These are phyloP conservation scores for Phytophthora podocarpi DNA, from an alignment of 352 stramenopile species.

Conservation along the genomic window DNA sequence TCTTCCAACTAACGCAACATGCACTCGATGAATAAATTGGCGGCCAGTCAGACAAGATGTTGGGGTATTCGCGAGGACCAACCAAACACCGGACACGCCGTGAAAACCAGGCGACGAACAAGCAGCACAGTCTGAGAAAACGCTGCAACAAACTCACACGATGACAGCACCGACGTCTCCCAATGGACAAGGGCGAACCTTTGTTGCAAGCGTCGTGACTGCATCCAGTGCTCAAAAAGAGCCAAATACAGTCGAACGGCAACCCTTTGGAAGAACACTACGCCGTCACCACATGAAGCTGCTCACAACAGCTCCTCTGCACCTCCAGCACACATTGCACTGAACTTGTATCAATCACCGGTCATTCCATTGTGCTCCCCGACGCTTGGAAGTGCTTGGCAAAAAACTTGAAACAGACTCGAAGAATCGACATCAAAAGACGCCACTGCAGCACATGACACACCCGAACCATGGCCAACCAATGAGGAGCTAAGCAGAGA, in stretches of 20 bases:
- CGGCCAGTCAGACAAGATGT: slow-evolving; percentile 30
- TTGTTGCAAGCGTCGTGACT: slow-evolving; percentile 68
- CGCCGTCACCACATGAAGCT: slow-evolving; percentile 3
- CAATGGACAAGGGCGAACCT: slow-evolving; percentile 67
- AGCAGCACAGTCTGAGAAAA: slow-evolving; percentile 16
- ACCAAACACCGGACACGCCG: slow-evolving; percentile 27
- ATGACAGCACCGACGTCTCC: slow-evolving; percentile 12
- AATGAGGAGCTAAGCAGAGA: slow-evolving; percentile 23
- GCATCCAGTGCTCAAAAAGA: slow-evolving; percentile 22
- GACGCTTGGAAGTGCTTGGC: slow-evolving; percentile 21
- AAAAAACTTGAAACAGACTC: slow-evolving; percentile 10
- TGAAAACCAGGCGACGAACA: slow-evolving; percentile 8
- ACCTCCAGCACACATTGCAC: slow-evolving; percentile 28
- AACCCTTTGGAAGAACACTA: slow-evolving; percentile 29
- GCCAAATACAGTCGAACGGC: slow-evolving; percentile 35
- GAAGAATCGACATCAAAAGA: slow-evolving; percentile 2
- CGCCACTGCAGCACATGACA: slow-evolving; percentile 1
- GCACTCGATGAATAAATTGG: too few species aligned
- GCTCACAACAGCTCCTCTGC: slow-evolving; percentile 10
- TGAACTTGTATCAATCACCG: slow-evolving; percentile 8
- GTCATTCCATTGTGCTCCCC: slow-evolving; percentile 24
- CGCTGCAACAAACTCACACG: slow-evolving; percentile 8
- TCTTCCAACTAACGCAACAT: too few species aligned
- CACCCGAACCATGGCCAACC: slow-evolving; percentile 1
- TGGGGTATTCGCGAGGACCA: slow-evolving; percentile 24